Base-by-base conservation (phyloP, 139 green algal genomes). In the Coelastrella sp. region DNA sequence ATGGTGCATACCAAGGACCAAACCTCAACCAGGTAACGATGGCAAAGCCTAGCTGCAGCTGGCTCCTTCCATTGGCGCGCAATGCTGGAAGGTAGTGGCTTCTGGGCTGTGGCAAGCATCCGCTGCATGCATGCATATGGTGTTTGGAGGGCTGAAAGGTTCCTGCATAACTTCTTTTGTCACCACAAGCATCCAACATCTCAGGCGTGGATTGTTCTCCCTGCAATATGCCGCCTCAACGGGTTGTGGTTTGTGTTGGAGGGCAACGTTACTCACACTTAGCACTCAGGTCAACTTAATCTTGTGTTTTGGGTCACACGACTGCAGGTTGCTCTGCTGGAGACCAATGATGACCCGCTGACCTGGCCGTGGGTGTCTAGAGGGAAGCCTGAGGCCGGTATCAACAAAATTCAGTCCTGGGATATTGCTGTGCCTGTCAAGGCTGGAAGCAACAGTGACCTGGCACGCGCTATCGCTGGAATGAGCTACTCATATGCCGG, bases 361-460 rank as follows among this genome's bases (percentile, higher is more conserved):
- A 7, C 22, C 4, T 90, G 86, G 86, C 86, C 86, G 11, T 90
- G 73, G 73, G 74, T 90, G 75, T 90, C 86, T 19, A n/a, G 86
- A 3, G 86, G 86, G 19, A 65, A 47, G 32, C 6, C 86, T 19
- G 86, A 83, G 86, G n/a, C 23, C 4, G 59, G 60, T 7, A 4
- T 88, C 17, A 7, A 57, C 68, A 80, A 80, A 19, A 11, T 88
- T 32, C 54, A 80, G 19, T 66, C 83, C 14, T 80, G 66, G 68
- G 68, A 88, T 0, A 57, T 88, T 22, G 47, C 47, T 16, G 82
- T 78, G 32, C 64, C 64, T 54, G 5, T 5, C 20, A n/a, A n/a
- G 3, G n/a, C 19, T 5, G 32, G 7, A 5, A 76, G 22, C 64
- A 88, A 13, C 61, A 76, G 32, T 56, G 59, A 22, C 7, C 56